Conservation (phyloP, 768 basidiomycete species). For the Neoboletus subvelutipes region DNA sequence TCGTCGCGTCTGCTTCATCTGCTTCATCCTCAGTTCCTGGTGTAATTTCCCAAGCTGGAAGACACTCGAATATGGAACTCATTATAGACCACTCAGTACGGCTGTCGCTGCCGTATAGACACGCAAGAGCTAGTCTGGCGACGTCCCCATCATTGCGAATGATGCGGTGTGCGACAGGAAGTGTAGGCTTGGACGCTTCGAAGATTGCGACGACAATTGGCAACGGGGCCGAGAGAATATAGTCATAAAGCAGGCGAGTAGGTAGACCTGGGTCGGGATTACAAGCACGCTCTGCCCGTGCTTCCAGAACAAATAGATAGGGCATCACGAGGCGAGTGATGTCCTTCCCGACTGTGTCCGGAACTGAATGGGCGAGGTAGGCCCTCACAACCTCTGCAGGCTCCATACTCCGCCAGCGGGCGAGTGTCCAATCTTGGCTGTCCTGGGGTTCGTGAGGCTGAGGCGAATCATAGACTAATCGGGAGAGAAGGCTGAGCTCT, state of each 20-base stretch:
- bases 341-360: constrained; percentile 62
- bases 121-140: constrained; percentile 82
- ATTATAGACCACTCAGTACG: constrained; percentile 77
- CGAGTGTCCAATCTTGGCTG: constrained; percentile 73
- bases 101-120: constrained; percentile 79
- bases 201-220: constrained; percentile 73
- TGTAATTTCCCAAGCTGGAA: constrained; percentile 82
- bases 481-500: constrained; percentile 83
- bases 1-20: constrained; percentile 77
- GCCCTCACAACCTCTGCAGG: constrained; percentile 65
- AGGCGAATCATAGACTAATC: constrained; percentile 82
- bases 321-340: constrained; percentile 82
- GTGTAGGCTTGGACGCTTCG: constrained; percentile 88
- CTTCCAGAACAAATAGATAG: constrained; percentile 90
- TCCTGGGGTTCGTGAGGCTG: constrained; percentile 40
- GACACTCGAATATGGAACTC: constrained; percentile 92
- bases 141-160: constrained; percentile 82
- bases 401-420: constrained; percentile 67
- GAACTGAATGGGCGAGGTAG: constrained; percentile 73
- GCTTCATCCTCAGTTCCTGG: constrained; percentile 58
- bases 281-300: constrained; percentile 80
- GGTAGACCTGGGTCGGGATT: constrained; percentile 65
- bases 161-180: constrained; percentile 66
- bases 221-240: constrained; percentile 66
- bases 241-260: constrained; percentile 66